Conservation (phyloP, 345 rosid genomes). For the Euphorbia pulcherrima region DNA sequence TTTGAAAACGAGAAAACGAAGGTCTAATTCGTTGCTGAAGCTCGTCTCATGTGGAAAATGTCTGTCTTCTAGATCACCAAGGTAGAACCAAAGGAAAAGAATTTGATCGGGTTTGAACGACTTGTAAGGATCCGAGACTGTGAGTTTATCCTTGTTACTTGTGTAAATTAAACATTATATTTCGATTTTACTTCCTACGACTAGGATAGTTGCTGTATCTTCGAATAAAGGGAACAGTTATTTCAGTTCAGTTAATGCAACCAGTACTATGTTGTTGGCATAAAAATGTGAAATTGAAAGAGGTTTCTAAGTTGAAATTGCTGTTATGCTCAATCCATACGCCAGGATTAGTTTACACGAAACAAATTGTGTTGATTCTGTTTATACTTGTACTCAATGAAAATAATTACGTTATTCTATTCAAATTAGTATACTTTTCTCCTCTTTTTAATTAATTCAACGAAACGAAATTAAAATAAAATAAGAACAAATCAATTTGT, state of each 20-base stretch:
- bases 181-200: conserved; percentile 27
- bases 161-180: conserved; percentile 42
- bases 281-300: background rate
- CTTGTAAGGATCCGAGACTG: conserved; percentile 13
- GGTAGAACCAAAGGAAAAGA: conserved; percentile 30
- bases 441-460: no score
- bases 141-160: conserved; percentile 17
- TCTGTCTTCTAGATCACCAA: conserved; percentile 54
- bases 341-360: background rate
- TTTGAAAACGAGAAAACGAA: conserved; percentile 53
- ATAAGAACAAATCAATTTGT: no score
- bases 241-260: background rate
- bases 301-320: no score
- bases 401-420: no score
- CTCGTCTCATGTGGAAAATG: conserved; percentile 67
- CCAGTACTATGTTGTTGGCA: background rate
- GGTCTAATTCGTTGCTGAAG: conserved; percentile 62
- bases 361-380: background rate
- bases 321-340: background rate
- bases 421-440: no score
- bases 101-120: no score
- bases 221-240: conserved; percentile 24
- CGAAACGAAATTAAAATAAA: no score
- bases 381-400: no score
- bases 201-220: conserved; percentile 12